These are phyloP conservation scores for Arabis alpina DNA, from an alignment of 345 rosid genomes.

Conservation along the genomic window DNA sequence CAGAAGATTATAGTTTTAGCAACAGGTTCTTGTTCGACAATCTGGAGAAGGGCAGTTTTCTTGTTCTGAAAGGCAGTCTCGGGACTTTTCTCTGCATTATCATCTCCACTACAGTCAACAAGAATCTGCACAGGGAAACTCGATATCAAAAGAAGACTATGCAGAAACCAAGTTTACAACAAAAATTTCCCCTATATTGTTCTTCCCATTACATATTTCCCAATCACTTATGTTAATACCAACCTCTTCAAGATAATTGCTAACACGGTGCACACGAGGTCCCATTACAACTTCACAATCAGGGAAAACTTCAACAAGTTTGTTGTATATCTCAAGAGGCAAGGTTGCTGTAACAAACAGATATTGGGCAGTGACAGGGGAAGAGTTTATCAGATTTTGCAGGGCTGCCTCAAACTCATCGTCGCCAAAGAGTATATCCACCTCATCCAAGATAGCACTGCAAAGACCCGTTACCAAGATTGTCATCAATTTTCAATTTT, in stretches of 20 bases:
- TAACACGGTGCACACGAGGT: slow-evolving; percentile 87
- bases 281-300: slow-evolving; percentile 92
- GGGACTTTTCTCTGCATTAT: slow-evolving; percentile 58
- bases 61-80: slow-evolving; percentile 82
- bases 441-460: slow-evolving; percentile 91
- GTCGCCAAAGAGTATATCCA: slow-evolving; percentile 80
- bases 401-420: slow-evolving; percentile 80
- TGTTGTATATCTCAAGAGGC: slow-evolving; percentile 80
- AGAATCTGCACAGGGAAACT: slow-evolving; percentile 60
- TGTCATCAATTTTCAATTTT: slow-evolving; percentile 10
- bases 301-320: slow-evolving; percentile 80
- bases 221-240: slow-evolving; percentile 29
- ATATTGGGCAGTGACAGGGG: slow-evolving; percentile 75
- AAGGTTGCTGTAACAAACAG: slow-evolving; percentile 95
- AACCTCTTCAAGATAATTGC: slow-evolving; percentile 89
- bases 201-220: slow-evolving; percentile 8
- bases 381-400: slow-evolving; percentile 67
- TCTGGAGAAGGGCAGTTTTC: slow-evolving; percentile 77
- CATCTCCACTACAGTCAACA: slow-evolving; percentile 91
- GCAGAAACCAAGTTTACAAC: slow-evolving; percentile 17
- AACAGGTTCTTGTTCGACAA: slow-evolving; percentile 64
- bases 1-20: slow-evolving; percentile 83
- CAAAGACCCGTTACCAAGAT: slow-evolving; percentile 39
- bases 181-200: not conserved
- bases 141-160: slow-evolving; percentile 6